Evolutionary conservation across 2,329 filamentous ascomycete species (phyloP), one percentile per base, ranked within the genome.

Genomic region (Falciphora oryzae): DNA sequence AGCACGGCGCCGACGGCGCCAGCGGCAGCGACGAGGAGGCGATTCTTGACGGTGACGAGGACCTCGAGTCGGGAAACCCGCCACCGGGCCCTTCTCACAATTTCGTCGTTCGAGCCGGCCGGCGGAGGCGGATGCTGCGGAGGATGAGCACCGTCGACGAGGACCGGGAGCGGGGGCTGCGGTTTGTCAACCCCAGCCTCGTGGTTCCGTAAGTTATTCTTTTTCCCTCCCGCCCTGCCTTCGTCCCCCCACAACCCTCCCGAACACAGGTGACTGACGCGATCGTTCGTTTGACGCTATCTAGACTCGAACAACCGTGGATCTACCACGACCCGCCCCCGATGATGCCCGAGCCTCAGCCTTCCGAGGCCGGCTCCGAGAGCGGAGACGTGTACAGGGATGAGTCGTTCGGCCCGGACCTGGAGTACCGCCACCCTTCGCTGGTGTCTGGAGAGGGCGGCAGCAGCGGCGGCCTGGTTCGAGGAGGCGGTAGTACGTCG

Each of bases 161-260:
- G 74, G 82, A 85, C 65, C 83, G 85, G 66, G 90, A 94, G 72
- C 85, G 84, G 71, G 90, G 88, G 0, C 73, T 88, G 74, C 80
- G 79, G 61, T 96, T 93, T 75, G 80, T 93, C 61, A 95, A 94
- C 70, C 92, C 92, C 2, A 94, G 86, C 73, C 77, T 96, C 14
- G 79, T 88, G 4, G 77, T 80, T 38, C 88, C 88, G 81, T 89
- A 81, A 80, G 86, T 83, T n/a, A 29, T 13, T 13, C 28, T 35
- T 11, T 6, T 16, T 27, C 50, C 28, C 28, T 25, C 7, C n/a
- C 13, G 3, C 14, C 31, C 53, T n/a, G n/a, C 11, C 44, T 29
- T 11, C 22, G 8, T 29, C 13, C 28, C 56, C 32, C n/a, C 57
- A 50, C 13, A 44, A 8, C 57, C 22, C 25, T 32, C 16, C 31